Conservation (phyloP, 148 eudicot genomes). For the Rhododendron simsii region DNA sequence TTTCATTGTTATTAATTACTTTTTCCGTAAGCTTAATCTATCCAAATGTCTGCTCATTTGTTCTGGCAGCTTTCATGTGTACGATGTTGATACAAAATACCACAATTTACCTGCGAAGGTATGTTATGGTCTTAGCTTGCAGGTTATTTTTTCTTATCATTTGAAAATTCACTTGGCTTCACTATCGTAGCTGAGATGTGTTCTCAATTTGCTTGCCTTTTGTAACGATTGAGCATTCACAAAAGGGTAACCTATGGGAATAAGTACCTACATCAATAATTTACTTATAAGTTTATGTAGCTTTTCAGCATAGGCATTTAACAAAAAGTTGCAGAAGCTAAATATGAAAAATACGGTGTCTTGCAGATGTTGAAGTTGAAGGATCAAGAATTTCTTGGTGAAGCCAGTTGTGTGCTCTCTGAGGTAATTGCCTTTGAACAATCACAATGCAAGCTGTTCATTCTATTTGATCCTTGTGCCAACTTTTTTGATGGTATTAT, state of each 20-base stretch:
- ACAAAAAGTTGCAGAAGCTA: neutral
- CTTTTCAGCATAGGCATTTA: neutral
- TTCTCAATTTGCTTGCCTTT: neutral
- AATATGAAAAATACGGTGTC: constrained; percentile 1
- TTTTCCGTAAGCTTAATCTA: neutral
- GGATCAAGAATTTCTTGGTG: constrained; percentile 89
- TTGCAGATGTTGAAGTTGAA: constrained; percentile 59
- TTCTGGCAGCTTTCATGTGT: constrained; percentile 61
- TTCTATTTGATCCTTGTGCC: neutral
- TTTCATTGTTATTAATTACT: neutral
- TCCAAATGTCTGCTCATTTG: neutral
- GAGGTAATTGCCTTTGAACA: constrained; percentile 47
- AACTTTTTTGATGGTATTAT: neutral
- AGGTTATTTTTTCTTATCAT: neutral
- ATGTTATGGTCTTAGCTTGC: neutral
- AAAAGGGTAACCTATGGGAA: neutral
- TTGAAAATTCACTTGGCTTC: neutral
- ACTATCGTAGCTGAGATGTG: neutral
- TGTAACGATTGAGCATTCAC: neutral
- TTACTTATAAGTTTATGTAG: neutral
- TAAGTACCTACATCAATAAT: neutral
- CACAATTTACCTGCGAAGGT: constrained; percentile 80
- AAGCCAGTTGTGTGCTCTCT: constrained; percentile 71
- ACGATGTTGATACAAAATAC: constrained; percentile 76
- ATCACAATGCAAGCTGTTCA: neutral